Conservation (phyloP, 2,329 filamentous ascomycete species). For the Cladosporium sp. region DNA sequence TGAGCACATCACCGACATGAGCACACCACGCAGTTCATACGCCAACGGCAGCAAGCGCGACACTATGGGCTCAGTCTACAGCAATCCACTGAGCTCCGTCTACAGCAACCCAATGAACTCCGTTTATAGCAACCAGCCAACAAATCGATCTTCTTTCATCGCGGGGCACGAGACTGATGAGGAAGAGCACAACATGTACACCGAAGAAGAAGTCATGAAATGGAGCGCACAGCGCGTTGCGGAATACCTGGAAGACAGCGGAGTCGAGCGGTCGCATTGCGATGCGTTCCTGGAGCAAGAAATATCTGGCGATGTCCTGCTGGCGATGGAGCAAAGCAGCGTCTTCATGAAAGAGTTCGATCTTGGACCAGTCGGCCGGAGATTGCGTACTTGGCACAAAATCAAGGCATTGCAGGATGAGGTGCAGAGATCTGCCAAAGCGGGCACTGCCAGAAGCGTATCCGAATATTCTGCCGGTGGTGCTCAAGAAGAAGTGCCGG, state of each 20-base stretch:
- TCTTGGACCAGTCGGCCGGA: constrained; percentile 82
- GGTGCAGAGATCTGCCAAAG: constrained; percentile 60
- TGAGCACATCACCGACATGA: constrained; percentile 91
- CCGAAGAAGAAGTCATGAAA: constrained; percentile 68
- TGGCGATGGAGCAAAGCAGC: constrained; percentile 94
- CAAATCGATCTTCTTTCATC: constrained; percentile 82
- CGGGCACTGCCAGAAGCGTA: constrained; percentile 36
- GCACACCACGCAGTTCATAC: constrained; percentile 55
- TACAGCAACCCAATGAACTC: constrained; percentile 58
- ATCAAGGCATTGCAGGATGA: constrained; percentile 91
- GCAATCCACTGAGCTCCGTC: constrained; percentile 44
- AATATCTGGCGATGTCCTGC: constrained; percentile 86
- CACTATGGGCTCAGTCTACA: constrained; percentile 29
- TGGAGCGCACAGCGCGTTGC: constrained; percentile 85
- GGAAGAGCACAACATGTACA: constrained; percentile 74
- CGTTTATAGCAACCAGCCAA: constrained; percentile 77
- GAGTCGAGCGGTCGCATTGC: constrained; percentile 86
- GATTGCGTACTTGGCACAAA: constrained; percentile 94
- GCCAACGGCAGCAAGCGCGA: constrained; percentile 44
- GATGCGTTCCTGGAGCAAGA: constrained; percentile 95
- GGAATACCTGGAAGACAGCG: constrained; percentile 80
- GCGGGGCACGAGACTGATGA: constrained; percentile 94
- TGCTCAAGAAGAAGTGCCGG: constrained; percentile 27
- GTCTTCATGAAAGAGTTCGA: constrained; percentile 95
- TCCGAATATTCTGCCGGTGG: constrained; percentile 44